phyloP scores from a whole-genome alignment of 1,284 basidiomycete genomes.

The Cryptococcus deneoformans region DNA sequence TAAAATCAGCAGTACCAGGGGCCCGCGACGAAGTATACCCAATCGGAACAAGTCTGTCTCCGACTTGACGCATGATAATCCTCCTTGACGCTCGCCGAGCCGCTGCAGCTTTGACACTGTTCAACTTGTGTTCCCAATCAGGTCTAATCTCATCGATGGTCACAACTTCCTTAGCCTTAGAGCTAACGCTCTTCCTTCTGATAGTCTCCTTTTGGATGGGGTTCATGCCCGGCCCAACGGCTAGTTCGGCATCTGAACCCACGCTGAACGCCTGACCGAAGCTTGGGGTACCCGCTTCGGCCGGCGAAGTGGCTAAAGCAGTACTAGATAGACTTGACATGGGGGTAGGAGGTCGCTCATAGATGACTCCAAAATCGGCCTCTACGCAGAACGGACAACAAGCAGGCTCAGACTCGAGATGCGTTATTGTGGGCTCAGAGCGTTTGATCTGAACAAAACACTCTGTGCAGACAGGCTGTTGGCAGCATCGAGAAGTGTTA shows the following conservation, averaged over 20 bases:
- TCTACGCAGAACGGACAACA: constrained; percentile 97
- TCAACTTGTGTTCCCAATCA: constrained; percentile 91
- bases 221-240: constrained; percentile 33
- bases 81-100: constrained; percentile 86
- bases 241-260: constrained; percentile 25
- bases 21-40: constrained; percentile 67
- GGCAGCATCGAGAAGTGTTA: constrained; percentile 95
- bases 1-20: constrained; percentile 45
- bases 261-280: constrained; percentile 32
- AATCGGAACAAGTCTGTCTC: constrained; percentile 93
- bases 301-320: constrained; percentile 44
- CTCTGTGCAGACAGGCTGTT: constrained; percentile 97
- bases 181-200: constrained; percentile 51
- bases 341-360: constrained; percentile 62
- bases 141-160: constrained; percentile 90
- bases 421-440: constrained; percentile 85
- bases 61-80: constrained; percentile 98
- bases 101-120: constrained; percentile 81
- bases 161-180: constrained; percentile 67
- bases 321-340: constrained; percentile 11
- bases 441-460: constrained; percentile 99
- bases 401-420: constrained; percentile 86
- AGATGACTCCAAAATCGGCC: constrained; percentile 92
- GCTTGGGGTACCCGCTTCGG: constrained; percentile 60
- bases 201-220: constrained; percentile 39